These are phyloP conservation scores for Fusarium incarnatum DNA, from an alignment of 2,329 filamentous ascomycete species.

Conservation along the genomic window DNA sequence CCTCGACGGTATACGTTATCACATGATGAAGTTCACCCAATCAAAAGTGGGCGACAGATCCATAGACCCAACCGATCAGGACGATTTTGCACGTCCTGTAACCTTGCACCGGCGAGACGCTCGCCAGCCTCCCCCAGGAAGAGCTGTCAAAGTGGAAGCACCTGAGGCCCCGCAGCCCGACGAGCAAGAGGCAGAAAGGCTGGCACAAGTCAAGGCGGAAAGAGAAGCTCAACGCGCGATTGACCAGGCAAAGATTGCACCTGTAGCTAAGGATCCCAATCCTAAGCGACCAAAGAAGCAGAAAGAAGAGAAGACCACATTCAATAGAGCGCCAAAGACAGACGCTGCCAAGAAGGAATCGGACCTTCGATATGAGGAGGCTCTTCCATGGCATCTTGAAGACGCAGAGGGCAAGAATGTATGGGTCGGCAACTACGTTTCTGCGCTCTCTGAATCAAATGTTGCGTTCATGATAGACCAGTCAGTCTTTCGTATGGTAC, in stretches of 20 bases:
- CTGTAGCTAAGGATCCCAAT: conserved; percentile 71
- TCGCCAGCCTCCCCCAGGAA: conserved; percentile 72
- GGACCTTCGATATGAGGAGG: conserved; percentile 89
- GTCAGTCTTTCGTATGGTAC: conserved; percentile 83
- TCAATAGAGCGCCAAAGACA: conserved; percentile 81
- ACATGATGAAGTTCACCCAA: conserved; percentile 83
- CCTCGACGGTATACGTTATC: conserved; percentile 83
- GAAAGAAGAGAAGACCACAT: conserved; percentile 86
- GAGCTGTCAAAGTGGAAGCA: conserved; percentile 71
- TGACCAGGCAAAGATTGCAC: conserved; percentile 93
- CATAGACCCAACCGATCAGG: conserved; percentile 75
- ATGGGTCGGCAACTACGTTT: conserved; percentile 92
- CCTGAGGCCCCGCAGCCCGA: conserved; percentile 59
- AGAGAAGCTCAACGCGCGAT: conserved; percentile 87
- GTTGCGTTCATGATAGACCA: conserved; percentile 81
- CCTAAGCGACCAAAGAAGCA: conserved; percentile 70
- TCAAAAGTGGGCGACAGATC: conserved; percentile 68
- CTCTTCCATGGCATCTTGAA: conserved; percentile 95
- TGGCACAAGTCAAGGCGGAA: conserved; percentile 79
- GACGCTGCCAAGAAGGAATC: conserved; percentile 83
- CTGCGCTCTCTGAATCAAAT: conserved; percentile 85
- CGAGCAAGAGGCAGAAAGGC: conserved; percentile 69
- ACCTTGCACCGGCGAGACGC: conserved; percentile 91
- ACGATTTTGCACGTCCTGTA: conserved; percentile 88
- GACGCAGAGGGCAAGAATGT: conserved; percentile 96